phyloP scores from a whole-genome alignment of 257 asterid species.

The Sherardia arvensis region DNA sequence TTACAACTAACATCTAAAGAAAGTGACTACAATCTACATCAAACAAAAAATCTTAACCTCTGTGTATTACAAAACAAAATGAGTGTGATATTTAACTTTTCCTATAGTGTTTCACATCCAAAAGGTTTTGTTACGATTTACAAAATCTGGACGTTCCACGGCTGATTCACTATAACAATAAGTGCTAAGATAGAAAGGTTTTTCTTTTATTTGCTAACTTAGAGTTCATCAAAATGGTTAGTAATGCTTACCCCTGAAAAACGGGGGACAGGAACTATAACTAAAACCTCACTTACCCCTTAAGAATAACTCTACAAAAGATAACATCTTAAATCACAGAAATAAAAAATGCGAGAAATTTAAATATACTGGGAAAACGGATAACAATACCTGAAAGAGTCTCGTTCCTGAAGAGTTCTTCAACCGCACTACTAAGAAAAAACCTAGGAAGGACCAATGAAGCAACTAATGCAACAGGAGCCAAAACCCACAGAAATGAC shows the following conservation, averaged over 20 bases:
- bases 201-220: background rate
- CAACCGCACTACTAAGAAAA: constrained; percentile 43
- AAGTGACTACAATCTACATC: background rate
- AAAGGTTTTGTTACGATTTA: background rate
- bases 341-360: background rate
- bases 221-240: background rate
- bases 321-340: background rate
- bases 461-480: constrained; percentile 70
- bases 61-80: background rate
- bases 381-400: constrained; percentile 46
- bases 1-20: background rate
- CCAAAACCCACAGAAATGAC: constrained; percentile 69
- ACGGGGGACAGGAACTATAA: no score
- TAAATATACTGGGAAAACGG: background rate
- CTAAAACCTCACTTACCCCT: background rate
- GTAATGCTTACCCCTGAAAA: no score
- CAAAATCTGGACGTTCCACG: background rate
- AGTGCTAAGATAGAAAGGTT: background rate
- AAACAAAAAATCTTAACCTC: background rate
- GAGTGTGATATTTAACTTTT: background rate
- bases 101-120: background rate
- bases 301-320: background rate
- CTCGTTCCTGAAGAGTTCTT: constrained; percentile 49
- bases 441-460: constrained; percentile 59
- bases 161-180: background rate